These are phyloP conservation scores for Orobanche coerulescens DNA, from an alignment of 257 asterid genomes.

Conservation along the genomic window DNA sequence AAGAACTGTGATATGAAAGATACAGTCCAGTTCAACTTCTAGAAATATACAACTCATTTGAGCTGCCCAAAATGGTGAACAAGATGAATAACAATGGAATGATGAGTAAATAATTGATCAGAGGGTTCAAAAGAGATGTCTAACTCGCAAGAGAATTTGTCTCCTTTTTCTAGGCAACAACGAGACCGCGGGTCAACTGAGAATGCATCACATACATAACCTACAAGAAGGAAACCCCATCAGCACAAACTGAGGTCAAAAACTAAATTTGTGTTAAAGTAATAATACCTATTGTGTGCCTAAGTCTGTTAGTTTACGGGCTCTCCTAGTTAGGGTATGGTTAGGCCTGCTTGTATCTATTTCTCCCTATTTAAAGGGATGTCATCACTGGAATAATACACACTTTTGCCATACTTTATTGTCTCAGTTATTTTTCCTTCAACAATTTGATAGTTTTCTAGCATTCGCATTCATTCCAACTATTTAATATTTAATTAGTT, in stretches of 20 bases:
- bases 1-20: background rate
- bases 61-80: slow-evolving; percentile 13
- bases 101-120: slow-evolving; percentile 4
- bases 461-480: background rate
- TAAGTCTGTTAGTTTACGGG: no score
- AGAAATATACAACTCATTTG: background rate
- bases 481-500: background rate
- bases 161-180: slow-evolving; percentile 65
- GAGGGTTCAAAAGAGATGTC: slow-evolving; percentile 33
- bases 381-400: no score
- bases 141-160: slow-evolving; percentile 85
- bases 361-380: no score
- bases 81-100: background rate
- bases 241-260: background rate
- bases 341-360: no score
- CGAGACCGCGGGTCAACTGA: slow-evolving; percentile 56
- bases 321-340: no score
- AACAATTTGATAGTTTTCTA: background rate
- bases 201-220: slow-evolving; percentile 77
- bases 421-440: no score
- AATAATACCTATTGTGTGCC: no score
- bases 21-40: slow-evolving; percentile 8
- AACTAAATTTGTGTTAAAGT: no score
- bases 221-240: slow-evolving; percentile 33
- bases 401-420: no score